These are phyloP conservation scores for Rhodamnia argentea DNA, from an alignment of 345 rosid genomes.

Conservation along the genomic window DNA sequence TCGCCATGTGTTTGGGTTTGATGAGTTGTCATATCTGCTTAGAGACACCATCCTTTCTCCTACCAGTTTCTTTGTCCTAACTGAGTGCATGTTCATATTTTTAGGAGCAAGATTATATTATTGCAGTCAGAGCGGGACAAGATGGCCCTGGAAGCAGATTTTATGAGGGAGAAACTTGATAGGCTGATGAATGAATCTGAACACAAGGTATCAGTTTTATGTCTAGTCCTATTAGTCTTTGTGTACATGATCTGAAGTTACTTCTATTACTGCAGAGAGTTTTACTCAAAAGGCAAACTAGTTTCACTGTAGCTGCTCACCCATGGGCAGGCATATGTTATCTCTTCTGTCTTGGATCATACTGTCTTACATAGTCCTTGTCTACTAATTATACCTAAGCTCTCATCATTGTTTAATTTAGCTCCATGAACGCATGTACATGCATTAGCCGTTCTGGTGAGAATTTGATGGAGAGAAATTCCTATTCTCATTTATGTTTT, in stretches of 20 bases:
- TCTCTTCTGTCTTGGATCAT: background rate
- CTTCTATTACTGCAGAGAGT: background rate
- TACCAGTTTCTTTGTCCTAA: background rate
- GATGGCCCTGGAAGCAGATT: conserved; percentile 59
- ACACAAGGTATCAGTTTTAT: conserved; percentile 43
- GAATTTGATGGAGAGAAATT: too few relatives aligned
- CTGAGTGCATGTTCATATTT: background rate
- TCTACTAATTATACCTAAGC: background rate
- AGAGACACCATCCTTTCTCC: background rate
- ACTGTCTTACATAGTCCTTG: background rate
- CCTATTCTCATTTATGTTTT: too few relatives aligned
- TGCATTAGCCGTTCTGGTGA: background rate
- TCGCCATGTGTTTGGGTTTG: background rate
- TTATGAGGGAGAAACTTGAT: conserved; percentile 67
- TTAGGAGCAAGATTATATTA: conserved; percentile 61
- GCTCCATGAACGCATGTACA: background rate
- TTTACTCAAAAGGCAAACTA: background rate
- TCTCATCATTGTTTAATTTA: background rate
- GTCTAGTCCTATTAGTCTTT: background rate
- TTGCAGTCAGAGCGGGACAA: conserved; percentile 74
- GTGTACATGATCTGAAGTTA: background rate
- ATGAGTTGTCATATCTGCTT: background rate
- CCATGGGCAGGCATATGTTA: background rate
- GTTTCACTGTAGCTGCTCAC: background rate
- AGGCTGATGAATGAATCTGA: conserved; percentile 66